Evolutionary conservation across 441 rosid species (phyloP), one percentile per base, ranked within the genome.

Genomic region (Cnidoscolus chayamansa): DNA sequence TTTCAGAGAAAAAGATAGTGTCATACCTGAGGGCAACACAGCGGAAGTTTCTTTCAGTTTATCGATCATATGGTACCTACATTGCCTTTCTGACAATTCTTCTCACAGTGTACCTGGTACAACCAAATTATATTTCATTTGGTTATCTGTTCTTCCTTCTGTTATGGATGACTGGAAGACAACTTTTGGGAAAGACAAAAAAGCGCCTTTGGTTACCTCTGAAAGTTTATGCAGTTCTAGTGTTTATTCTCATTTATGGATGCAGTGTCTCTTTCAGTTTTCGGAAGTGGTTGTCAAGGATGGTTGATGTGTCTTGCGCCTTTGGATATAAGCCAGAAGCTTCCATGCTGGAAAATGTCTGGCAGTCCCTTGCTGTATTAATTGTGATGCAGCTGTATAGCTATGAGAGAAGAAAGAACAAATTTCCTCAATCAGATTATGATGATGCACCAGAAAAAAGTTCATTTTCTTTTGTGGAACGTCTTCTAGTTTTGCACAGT

Each of bases 331-430:
- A 89, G 71, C 77, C 87, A 51, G 79, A 90, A 72, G 98, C 88
- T 72, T 85, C 96, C 61, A 77, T 91, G 77, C 78, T 90, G 83
- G 83, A 83, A 81, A 96, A 93, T 75, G 81, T 93, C 71, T 88
- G 99, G 98, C 90, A 91, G 76, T 87, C 97, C 79, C 86, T 96
- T 63, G 97, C 98, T 71, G 90, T 93, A 74, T 74, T 95, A 85
- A 80, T 89, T 63, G 99, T 93, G 84, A 95, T 95, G 99, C 98
- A 93, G 83, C 90, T 93, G 82, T 96, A 88, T 70, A 93, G 98
- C 82, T 96, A 96, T 50, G 99, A 96, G 80, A 89, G 99, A 86
- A 84, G 98, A 77, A 89, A 86, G 74, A 91, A 88, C 86, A 87
- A 87, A 83, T 81, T 81, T 69, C 75, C 75, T 78, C 86, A 78